phyloP scores from a whole-genome alignment of 768 basidiomycete species.

The Chalciporus piperatus region DNA sequence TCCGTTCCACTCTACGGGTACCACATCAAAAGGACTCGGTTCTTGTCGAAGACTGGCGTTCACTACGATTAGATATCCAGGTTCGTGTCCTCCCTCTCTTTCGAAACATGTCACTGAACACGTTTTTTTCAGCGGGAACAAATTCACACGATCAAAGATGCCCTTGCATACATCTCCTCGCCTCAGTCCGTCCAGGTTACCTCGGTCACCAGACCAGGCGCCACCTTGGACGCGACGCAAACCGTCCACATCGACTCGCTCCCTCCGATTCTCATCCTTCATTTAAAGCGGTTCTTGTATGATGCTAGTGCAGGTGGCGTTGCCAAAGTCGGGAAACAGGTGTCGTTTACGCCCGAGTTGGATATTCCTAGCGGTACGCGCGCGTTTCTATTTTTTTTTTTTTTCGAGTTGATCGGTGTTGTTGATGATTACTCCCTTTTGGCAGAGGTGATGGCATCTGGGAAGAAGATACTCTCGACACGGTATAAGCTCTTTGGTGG shows the following conservation, averaged over 20 bases:
- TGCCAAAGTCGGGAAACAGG: slow-evolving; percentile 82
- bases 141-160: slow-evolving; percentile 79
- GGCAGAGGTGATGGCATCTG: slow-evolving; percentile 60
- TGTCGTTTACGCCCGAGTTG: slow-evolving; percentile 74
- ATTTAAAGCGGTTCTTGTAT: slow-evolving; percentile 90
- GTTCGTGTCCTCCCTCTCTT: slow-evolving; percentile 32
- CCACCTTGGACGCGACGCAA: slow-evolving; percentile 68
- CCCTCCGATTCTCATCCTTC: slow-evolving; percentile 81
- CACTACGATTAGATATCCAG: slow-evolving; percentile 87
- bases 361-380: slow-evolving; percentile 63
- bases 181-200: slow-evolving; percentile 80
- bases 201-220: slow-evolving; percentile 51
- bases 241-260: slow-evolving; percentile 76
- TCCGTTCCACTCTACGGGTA: slow-evolving; percentile 77
- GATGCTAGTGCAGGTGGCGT: slow-evolving; percentile 73
- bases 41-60: slow-evolving; percentile 89
- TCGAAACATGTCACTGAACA: not conserved
- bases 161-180: slow-evolving; percentile 70
- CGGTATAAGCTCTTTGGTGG: slow-evolving; percentile 85
- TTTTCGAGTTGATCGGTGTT: not conserved
- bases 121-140: slow-evolving; percentile 52
- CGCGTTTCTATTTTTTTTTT: not conserved
- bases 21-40: slow-evolving; percentile 85
- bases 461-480: slow-evolving; percentile 44
- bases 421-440: not conserved